Evolutionary conservation across 2,329 filamentous ascomycete genomes (phyloP).

Genomic region (Arthrocladium fulminans): DNA sequence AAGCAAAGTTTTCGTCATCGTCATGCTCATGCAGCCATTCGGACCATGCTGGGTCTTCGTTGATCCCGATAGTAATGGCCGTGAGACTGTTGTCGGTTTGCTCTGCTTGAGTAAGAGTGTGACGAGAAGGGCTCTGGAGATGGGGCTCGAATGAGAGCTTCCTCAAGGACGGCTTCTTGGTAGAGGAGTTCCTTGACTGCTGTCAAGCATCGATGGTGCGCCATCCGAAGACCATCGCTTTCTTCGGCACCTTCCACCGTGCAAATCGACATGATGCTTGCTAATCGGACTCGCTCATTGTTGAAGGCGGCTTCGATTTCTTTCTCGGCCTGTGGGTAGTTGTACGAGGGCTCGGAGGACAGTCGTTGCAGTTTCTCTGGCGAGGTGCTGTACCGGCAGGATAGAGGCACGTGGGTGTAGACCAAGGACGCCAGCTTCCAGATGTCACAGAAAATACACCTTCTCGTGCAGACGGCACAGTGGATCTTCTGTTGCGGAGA

Average conservation of each 20-base stretch:
- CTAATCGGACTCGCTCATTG: conserved; percentile 18
- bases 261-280: conserved; percentile 22
- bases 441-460: conserved; percentile 23
- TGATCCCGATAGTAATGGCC: conserved; percentile 5
- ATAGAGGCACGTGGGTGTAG: conserved; percentile 18
- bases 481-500: conserved; percentile 16
- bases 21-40: conserved; percentile 7
- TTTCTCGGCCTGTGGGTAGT: conserved; percentile 16
- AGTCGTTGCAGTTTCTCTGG: conserved; percentile 12
- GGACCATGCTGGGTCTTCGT: conserved; percentile 8
- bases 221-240: conserved; percentile 18
- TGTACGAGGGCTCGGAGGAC: conserved; percentile 13
- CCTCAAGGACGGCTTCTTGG: conserved; percentile 20
- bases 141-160: conserved; percentile 7
- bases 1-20: neutral
- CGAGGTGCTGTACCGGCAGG: conserved; percentile 16
- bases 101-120: conserved; percentile 3
- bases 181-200: conserved; percentile 21
- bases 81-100: conserved; percentile 4
- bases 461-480: conserved; percentile 14
- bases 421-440: conserved; percentile 22
- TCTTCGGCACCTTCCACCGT: conserved; percentile 20
- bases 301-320: conserved; percentile 22
- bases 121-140: conserved; percentile 2
- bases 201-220: conserved; percentile 18